phyloP scores from a whole-genome alignment of 768 basidiomycete genomes.

The Kwoniella sp. region DNA sequence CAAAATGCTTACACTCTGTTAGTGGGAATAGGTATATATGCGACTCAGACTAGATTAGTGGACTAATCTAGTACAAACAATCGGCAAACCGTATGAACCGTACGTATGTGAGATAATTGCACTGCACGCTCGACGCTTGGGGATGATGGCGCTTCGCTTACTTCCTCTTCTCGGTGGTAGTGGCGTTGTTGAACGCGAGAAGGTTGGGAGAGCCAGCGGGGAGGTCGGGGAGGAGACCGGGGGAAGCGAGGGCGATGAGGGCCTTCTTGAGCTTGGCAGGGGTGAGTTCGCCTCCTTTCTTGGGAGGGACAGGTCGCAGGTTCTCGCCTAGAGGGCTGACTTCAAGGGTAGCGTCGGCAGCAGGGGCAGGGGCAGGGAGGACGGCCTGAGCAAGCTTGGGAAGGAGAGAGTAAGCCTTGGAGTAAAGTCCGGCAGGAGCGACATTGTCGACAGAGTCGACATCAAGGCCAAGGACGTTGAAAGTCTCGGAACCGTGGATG shows the following conservation, averaged over 20 bases:
- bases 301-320: slow-evolving; percentile 36
- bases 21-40: too few relatives aligned
- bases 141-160: too few relatives aligned
- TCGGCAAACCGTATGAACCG: too few relatives aligned
- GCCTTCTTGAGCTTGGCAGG: slow-evolving; percentile 78
- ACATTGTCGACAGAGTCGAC: slow-evolving; percentile 3
- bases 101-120: too few relatives aligned
- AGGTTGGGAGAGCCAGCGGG: slow-evolving; percentile 55
- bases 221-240: slow-evolving; percentile 61
- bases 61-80: too few relatives aligned
- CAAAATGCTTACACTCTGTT: neutral
- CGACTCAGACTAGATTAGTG: too few relatives aligned
- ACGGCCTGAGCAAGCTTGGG: slow-evolving; percentile 62
- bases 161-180: slow-evolving; percentile 18
- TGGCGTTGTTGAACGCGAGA: slow-evolving; percentile 56
- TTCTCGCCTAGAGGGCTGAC: slow-evolving; percentile 16
- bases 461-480: slow-evolving; percentile 32
- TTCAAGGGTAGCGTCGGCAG: slow-evolving; percentile 52
- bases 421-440: slow-evolving; percentile 42
- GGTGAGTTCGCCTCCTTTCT: slow-evolving; percentile 59
- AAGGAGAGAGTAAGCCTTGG: slow-evolving; percentile 61
- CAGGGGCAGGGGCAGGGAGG: slow-evolving; percentile 60
- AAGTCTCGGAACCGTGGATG: slow-evolving; percentile 68
- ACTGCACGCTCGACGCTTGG: too few relatives aligned
- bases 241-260: slow-evolving; percentile 65